Conservation (phyloP, 331 rosid genomes). For the Erythrophleum ivorense region DNA sequence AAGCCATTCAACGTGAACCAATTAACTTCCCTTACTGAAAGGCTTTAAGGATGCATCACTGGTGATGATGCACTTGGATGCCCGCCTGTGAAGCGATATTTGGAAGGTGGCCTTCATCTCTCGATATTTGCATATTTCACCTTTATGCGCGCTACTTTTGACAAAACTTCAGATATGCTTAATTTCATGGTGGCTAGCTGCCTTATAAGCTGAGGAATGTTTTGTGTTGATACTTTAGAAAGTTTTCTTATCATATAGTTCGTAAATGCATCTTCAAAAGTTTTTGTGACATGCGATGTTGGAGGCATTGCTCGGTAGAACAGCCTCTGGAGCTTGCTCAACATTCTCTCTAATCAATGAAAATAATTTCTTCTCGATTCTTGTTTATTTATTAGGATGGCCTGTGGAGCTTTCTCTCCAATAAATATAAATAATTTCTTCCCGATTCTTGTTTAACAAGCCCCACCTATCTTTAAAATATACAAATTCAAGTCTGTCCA, state of each 20-base stretch:
- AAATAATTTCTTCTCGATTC: background rate
- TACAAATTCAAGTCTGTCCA: no score
- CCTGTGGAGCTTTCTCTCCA: background rate
- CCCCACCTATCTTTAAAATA: no score
- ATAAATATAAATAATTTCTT: background rate
- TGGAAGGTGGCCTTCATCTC: conserved; percentile 34
- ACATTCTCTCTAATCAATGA: conserved; percentile 14
- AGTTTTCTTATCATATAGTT: conserved; percentile 21
- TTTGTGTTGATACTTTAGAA: background rate
- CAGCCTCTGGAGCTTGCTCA: conserved; percentile 10
- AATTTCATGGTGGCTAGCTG: conserved; percentile 27
- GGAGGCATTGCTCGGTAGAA: conserved; percentile 16
- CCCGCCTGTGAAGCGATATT: background rate
- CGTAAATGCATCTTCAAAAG: background rate
- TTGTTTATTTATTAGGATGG: background rate
- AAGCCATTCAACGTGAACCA: conserved; percentile 80
- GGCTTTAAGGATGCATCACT: conserved; percentile 4
- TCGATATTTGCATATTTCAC: conserved; percentile 15
- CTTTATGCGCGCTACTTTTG: background rate
- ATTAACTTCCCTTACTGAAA: conserved; percentile 55
- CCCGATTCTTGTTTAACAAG: background rate
- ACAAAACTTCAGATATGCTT: conserved; percentile 19
- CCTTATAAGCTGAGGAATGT: conserved; percentile 21
- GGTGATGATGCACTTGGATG: conserved; percentile 20
- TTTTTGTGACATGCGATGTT: conserved; percentile 20